A percentile compares a stretch with the other conserved stretches of the same genome.
These are phyloP conservation scores for Thyridium curvatum DNA, from an alignment of 2,329 filamentous ascomycete genomes.

Conservation along the genomic window DNA sequence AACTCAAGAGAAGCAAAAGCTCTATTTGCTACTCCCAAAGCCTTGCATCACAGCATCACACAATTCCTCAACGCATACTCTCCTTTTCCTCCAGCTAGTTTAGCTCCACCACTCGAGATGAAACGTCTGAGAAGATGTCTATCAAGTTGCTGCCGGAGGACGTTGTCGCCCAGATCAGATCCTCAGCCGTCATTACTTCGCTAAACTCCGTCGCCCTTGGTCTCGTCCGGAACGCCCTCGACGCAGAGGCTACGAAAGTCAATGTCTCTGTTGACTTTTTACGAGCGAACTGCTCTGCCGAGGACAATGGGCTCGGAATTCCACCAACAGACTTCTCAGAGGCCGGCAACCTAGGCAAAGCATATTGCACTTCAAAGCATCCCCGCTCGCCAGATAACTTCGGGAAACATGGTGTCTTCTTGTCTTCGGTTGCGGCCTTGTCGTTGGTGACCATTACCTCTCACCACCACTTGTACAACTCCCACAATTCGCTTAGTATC, in stretches of 20 bases:
- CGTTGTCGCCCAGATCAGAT: constrained; percentile 74
- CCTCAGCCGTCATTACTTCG: constrained; percentile 72
- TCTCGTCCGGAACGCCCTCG: constrained; percentile 77
- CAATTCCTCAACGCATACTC: no score
- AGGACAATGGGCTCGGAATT: constrained; percentile 83
- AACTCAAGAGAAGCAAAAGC: no score
- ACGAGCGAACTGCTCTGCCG: constrained; percentile 70
- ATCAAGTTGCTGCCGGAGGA: constrained; percentile 66
- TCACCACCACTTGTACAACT: constrained; percentile 52
- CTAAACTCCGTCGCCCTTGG: constrained; percentile 66
- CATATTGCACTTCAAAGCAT: constrained; percentile 75
- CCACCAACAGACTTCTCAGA: constrained; percentile 63
- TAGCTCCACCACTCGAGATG: no score
- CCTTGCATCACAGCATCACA: no score
- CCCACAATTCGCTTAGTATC: constrained; percentile 59
- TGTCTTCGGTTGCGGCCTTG: constrained; percentile 69
- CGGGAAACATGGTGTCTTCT: constrained; percentile 67
- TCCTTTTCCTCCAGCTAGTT: no score
- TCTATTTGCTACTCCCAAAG: no score
- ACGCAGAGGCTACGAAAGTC: constrained; percentile 66
- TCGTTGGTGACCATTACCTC: constrained; percentile 76
- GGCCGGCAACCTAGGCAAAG: constrained; percentile 64
- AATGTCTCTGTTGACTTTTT: constrained; percentile 67
- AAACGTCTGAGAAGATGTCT: constrained; percentile 33
- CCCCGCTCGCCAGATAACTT: constrained; percentile 40